phyloP scores from a whole-genome alignment of 805 yeast species.

The Kodamaea lidongshanica region DNA sequence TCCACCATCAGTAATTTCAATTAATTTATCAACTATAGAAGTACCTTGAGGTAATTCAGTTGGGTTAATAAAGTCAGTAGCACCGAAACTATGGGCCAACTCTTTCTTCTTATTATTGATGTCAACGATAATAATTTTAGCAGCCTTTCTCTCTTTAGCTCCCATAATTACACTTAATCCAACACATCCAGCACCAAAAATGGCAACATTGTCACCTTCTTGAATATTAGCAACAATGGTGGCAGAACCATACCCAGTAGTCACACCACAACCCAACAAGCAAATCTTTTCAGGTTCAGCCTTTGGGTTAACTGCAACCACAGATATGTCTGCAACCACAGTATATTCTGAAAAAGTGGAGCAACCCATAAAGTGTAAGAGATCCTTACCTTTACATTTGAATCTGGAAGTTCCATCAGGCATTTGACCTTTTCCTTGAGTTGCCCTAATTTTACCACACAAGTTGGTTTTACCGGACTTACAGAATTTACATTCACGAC shows the following conservation, averaged over 20 bases:
- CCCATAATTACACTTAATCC: conserved; percentile 97
- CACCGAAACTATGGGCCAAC: conserved; percentile 88
- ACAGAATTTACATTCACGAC: conserved; percentile 93
- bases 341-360: conserved; percentile 96
- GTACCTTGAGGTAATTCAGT: conserved; percentile 64
- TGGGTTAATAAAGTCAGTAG: conserved; percentile 92
- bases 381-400: conserved; percentile 73
- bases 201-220: conserved; percentile 89
- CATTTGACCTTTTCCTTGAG: conserved; percentile 98
- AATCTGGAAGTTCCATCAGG: conserved; percentile 97
- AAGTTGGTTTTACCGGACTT: conserved; percentile 91
- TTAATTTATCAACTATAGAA: conserved; percentile 69
- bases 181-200: conserved; percentile 97
- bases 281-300: conserved; percentile 86
- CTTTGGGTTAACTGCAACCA: conserved; percentile 80
- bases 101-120: conserved; percentile 75
- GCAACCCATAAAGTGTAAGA: conserved; percentile 96
- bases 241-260: conserved; percentile 98
- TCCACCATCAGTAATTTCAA: conserved; percentile 95
- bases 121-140: conserved; percentile 78
- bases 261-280: conserved; percentile 95
- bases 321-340: conserved; percentile 95
- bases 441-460: conserved; percentile 92
- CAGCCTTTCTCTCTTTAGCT: conserved; percentile 77
- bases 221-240: conserved; percentile 86